Evolutionary conservation across 192 early-diverging fungal genomes (phyloP).

Genomic region (Backusella luteola): DNA sequence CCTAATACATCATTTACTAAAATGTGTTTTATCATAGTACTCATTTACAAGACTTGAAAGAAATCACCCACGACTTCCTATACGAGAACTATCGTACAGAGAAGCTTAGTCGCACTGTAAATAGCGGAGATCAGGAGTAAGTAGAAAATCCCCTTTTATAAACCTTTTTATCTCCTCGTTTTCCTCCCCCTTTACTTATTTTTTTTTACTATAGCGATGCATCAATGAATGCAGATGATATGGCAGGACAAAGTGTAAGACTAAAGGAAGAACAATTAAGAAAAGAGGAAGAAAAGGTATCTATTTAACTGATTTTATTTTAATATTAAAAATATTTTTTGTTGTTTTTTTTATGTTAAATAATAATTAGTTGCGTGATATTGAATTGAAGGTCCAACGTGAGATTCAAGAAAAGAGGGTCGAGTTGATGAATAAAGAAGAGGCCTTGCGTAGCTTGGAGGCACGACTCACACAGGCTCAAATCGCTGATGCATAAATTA

Average conservation of each 20-base stretch:
- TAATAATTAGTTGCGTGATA: slow-evolving; percentile 41
- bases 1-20: background rate
- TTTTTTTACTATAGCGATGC: slow-evolving; percentile 19
- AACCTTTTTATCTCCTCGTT: background rate
- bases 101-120: slow-evolving; percentile 66
- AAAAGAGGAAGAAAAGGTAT: slow-evolving; percentile 53
- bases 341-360: slow-evolving; percentile 1
- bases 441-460: slow-evolving; percentile 50
- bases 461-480: slow-evolving; percentile 44
- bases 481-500: slow-evolving; percentile 28
- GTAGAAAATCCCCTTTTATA: background rate
- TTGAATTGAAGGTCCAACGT: slow-evolving; percentile 52
- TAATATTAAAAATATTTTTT: background rate
- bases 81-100: slow-evolving; percentile 96
- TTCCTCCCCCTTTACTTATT: background rate
- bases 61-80: slow-evolving; percentile 92
- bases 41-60: slow-evolving; percentile 96
- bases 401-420: slow-evolving; percentile 57
- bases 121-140: slow-evolving; percentile 49
- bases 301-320: background rate
- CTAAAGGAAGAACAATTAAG: slow-evolving; percentile 55
- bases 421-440: slow-evolving; percentile 58
- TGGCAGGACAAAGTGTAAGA: slow-evolving; percentile 42
- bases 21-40: slow-evolving; percentile 48
- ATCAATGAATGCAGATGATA: slow-evolving; percentile 39